Evolutionary conservation across 225 moss, liverwort and hornwort species (phyloP), one percentile per base, ranked within the genome.

Genomic region (Asterella californica): DNA sequence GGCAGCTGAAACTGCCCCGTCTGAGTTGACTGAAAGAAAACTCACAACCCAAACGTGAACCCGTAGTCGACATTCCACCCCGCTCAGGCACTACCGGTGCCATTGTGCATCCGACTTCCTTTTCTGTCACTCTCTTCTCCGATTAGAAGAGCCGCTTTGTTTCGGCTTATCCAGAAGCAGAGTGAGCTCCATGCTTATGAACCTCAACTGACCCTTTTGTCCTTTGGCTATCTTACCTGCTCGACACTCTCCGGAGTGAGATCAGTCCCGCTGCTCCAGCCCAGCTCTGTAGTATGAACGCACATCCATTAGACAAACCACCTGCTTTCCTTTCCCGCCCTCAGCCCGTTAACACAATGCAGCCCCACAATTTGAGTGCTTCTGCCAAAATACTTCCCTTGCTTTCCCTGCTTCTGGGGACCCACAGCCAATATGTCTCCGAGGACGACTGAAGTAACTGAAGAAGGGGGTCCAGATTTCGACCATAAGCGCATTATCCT

Each of bases 101-200:
- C 76, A 76, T 76, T 61, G 25, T 25, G 34, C 76, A 57, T 61
- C 57, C 33, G 57, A 24, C 76, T n/a, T 32, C 30, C 50, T 24
- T 64, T 0, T 33, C 8, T 5, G 32, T 50, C 30, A 53, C 52
- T 54, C 15, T 50, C 30, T 32, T 47, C 47, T 71, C 71, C 71
- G n/a, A 11, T 11, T 24, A 5, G 36, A 71, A 25, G 71, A 22
- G 71, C 30, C 74, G 5, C 53, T 53, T 12, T 12, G 52, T 48
- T 52, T n/a, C 0, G 74, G 8, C 53, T 18, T 33, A 49, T 33
- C 18, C 6, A 30, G 52, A 15, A 33, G 17, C 49, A 7, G 7
- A 30, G 73, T 32, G 15, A 50, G 52, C 52, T 14, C 73, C 50
- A 52, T 52, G 46, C 29, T 27, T 3, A 2, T 3, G 32, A 8